phyloP scores from a whole-genome alignment of 441 rosid species.

The Cnidoscolus chayamansa region DNA sequence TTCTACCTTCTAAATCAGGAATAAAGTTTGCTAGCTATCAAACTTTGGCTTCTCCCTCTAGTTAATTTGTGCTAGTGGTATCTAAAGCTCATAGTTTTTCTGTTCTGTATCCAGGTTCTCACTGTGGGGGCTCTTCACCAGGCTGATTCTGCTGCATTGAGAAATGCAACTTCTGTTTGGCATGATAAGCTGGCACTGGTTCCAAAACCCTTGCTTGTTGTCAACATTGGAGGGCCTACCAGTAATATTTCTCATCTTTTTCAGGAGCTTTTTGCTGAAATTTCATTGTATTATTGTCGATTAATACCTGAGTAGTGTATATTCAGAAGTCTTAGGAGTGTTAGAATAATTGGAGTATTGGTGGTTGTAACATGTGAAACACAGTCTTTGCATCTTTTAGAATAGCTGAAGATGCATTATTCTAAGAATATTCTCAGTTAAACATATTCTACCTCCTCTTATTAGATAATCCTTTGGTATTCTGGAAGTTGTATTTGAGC shows the following conservation, averaged over 20 bases:
- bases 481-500: not conserved
- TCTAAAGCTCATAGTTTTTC: conserved; percentile 24
- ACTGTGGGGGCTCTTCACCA: conserved; percentile 84
- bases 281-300: conserved; percentile 8
- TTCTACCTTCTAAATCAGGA: not conserved
- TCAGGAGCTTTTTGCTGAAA: not conserved
- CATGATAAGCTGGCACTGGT: conserved; percentile 68
- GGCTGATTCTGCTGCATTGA: conserved; percentile 63
- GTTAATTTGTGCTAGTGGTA: conserved; percentile 11
- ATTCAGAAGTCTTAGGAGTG: not conserved
- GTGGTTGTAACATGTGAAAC: not conserved
- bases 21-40: not conserved
- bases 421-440: not conserved
- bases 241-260: conserved; percentile 36
- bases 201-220: conserved; percentile 78
- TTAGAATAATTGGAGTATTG: not conserved
- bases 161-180: conserved; percentile 69
- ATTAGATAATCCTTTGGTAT: not conserved
- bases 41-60: not conserved
- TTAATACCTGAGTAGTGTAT: not conserved
- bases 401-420: not conserved
- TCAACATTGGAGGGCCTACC: conserved; percentile 85
- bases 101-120: conserved; percentile 50
- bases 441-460: not conserved
- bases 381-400: not conserved